A percentile compares a stretch with the other conserved stretches of the same genome.
Conservation (phyloP, 805 yeast genomes). For the Kazachstania taianensis region DNA sequence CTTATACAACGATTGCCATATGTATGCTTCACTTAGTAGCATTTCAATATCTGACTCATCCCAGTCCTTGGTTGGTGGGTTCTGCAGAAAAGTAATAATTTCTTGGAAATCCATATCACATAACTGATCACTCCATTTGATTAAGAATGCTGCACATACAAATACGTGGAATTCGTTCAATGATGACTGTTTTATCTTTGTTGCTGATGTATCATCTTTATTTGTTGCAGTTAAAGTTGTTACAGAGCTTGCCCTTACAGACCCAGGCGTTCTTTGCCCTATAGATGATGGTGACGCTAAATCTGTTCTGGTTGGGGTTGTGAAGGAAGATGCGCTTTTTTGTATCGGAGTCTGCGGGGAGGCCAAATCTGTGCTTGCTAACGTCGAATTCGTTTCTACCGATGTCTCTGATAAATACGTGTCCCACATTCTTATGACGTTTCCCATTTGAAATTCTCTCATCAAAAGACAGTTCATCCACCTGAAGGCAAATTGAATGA, state of each 20-base stretch:
- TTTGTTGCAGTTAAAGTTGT: neutral
- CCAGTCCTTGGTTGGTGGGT: conserved; percentile 83
- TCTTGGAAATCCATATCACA: conserved; percentile 90
- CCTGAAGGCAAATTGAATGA: conserved; percentile 88
- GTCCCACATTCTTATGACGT: conserved; percentile 95
- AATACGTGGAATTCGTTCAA: conserved; percentile 86
- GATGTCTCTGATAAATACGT: conserved; percentile 68
- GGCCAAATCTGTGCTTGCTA: conserved; percentile 6
- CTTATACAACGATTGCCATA: conserved; percentile 90
- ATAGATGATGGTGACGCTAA: neutral
- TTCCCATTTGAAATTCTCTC: conserved; percentile 76
- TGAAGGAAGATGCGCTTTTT: conserved; percentile 13
- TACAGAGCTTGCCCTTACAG: conserved; percentile 1
- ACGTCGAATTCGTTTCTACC: conserved; percentile 23
- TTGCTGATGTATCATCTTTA: conserved; percentile 7
- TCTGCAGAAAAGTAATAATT: conserved; percentile 81
- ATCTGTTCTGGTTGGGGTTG: conserved; percentile 7
- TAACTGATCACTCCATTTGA: conserved; percentile 73
- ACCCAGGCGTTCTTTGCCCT: neutral
- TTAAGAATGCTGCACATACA: conserved; percentile 93
- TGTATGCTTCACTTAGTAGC: conserved; percentile 87
- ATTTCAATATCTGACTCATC: conserved; percentile 81
- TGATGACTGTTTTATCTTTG: conserved; percentile 19
- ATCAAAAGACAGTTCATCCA: conserved; percentile 98
- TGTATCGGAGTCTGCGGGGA: conserved; percentile 21